Conservation (phyloP, 2,329 filamentous ascomycete genomes). For the Bipolaris cookei region DNA sequence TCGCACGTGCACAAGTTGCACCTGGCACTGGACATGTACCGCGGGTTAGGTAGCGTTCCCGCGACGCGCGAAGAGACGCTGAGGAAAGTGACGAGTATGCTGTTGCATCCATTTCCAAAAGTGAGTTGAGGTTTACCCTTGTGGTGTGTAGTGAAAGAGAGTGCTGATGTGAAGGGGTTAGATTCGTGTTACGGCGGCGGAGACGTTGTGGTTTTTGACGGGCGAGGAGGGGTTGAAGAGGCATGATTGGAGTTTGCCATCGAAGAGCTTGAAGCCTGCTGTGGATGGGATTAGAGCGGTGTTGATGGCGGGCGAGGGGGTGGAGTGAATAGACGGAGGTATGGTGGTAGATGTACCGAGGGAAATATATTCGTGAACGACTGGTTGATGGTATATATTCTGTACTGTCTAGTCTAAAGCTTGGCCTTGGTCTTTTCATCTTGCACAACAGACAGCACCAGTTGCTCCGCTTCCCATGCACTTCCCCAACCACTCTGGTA, state of each 20-base stretch:
- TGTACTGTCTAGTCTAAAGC: neutral
- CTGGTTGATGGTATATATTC: neutral
- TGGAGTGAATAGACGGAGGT: too few species aligned
- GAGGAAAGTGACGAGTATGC: slow-evolving; percentile 73
- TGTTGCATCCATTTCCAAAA: slow-evolving; percentile 82
- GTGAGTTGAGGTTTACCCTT: slow-evolving; percentile 50
- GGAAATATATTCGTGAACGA: neutral
- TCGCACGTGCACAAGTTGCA: slow-evolving; percentile 82
- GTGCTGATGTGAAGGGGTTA: slow-evolving; percentile 14
- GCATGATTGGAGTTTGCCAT: slow-evolving; percentile 33
- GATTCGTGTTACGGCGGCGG: slow-evolving; percentile 50
- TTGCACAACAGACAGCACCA: slow-evolving; percentile 42
- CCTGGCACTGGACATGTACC: slow-evolving; percentile 80
- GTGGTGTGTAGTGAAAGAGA: neutral
- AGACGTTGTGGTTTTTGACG: slow-evolving; percentile 50
- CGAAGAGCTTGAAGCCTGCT: slow-evolving; percentile 40
- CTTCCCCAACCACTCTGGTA: slow-evolving; percentile 61
- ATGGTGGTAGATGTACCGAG: neutral
- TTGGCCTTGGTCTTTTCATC: slow-evolving; percentile 18
- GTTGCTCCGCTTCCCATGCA: slow-evolving; percentile 49
- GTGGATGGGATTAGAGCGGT: slow-evolving; percentile 36
- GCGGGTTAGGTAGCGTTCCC: slow-evolving; percentile 65
- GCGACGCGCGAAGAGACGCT: slow-evolving; percentile 63
- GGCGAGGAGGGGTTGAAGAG: slow-evolving; percentile 43
- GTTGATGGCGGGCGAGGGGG: neutral